phyloP scores from a whole-genome alignment of 305 asterid genomes.

The Fraxinus nigra region DNA sequence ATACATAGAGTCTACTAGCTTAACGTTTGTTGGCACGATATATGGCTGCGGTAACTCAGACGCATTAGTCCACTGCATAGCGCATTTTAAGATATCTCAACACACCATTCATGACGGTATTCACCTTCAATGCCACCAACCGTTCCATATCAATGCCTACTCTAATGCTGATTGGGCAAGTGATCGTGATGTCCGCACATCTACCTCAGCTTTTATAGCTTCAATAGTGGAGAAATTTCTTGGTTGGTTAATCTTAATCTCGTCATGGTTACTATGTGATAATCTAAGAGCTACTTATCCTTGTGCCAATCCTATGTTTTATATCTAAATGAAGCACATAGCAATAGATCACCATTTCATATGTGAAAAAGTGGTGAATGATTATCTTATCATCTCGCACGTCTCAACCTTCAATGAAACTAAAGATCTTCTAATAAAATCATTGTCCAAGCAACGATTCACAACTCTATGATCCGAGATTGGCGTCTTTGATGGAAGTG shows the following conservation, averaged over 20 bases:
- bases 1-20: not conserved
- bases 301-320: not conserved
- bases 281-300: not conserved
- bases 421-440: not conserved
- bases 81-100: not conserved
- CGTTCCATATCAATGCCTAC: not conserved
- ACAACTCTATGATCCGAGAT: not conserved
- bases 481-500: not conserved
- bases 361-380: not conserved
- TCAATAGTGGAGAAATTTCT: not conserved
- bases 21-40: not conserved
- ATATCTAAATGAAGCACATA: not conserved
- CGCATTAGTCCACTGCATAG: not conserved
- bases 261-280: not conserved
- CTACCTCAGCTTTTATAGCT: not conserved
- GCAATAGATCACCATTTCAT: not conserved
- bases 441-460: not conserved
- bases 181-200: not conserved
- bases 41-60: too few relatives aligned
- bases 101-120: not conserved
- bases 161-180: not conserved
- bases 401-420: not conserved
- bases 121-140: not conserved
- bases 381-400: not conserved
- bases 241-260: not conserved